phyloP scores from a whole-genome alignment of 1,284 basidiomycete genomes.

The Mycosarcoma maydis region DNA sequence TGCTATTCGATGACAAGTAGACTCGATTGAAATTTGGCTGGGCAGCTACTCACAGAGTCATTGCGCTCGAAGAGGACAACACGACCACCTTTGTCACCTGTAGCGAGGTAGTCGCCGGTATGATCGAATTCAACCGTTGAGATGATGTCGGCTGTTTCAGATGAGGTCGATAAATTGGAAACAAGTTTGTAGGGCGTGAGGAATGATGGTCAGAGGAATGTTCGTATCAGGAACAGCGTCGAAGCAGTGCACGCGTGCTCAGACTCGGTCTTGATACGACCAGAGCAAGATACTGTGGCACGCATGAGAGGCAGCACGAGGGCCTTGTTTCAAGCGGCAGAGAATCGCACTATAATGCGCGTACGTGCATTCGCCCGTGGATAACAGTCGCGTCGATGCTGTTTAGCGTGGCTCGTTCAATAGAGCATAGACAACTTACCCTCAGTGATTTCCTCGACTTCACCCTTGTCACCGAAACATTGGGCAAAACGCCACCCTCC shows the following conservation, averaged over 20 bases:
- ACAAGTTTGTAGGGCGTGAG: background rate
- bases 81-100: constrained; percentile 96
- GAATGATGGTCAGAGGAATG: background rate
- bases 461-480: constrained; percentile 82
- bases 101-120: constrained; percentile 98
- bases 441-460: constrained; percentile 99
- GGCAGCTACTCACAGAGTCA: constrained; percentile 80
- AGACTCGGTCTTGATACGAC: too few relatives aligned
- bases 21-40: background rate
- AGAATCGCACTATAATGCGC: too few relatives aligned
- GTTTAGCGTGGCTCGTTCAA: too few relatives aligned
- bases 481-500: constrained; percentile 93
- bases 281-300: too few relatives aligned
- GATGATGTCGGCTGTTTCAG: constrained; percentile 77
- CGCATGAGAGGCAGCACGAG: too few relatives aligned
- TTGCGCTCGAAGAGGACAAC: constrained; percentile 99
- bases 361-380: too few relatives aligned
- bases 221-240: background rate
- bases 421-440: too few relatives aligned
- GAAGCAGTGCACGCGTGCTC: background rate
- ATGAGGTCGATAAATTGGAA: background rate
- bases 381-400: too few relatives aligned
- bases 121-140: constrained; percentile 99
- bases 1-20: too few relatives aligned
- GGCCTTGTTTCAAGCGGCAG: too few relatives aligned